Evolutionary conservation across 768 basidiomycete species (phyloP).

Genomic region (Bullera alba): DNA sequence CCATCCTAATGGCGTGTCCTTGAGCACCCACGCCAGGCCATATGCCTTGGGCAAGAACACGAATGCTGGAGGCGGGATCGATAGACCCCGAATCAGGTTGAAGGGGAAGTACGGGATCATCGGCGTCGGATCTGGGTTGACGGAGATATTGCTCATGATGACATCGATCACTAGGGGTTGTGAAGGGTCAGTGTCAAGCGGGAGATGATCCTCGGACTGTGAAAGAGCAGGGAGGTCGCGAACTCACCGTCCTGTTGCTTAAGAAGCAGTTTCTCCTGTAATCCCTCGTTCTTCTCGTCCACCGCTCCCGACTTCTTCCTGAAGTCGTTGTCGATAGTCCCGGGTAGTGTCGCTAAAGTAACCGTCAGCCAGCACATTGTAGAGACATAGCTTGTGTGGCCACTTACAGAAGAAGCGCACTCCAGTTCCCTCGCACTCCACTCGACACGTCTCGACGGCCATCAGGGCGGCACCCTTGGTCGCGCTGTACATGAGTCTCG

Average conservation of each 20-base stretch:
- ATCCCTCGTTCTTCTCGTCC: conserved; percentile 30
- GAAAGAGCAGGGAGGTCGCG: neutral
- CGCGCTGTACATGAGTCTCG: conserved; percentile 72
- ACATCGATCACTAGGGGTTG: conserved; percentile 20
- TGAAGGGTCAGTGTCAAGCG: neutral
- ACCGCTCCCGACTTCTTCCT: conserved; percentile 32
- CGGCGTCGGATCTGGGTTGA: conserved; percentile 24
- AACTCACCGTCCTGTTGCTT: conserved; percentile 22
- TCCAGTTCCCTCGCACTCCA: conserved; percentile 39
- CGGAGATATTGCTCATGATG: conserved; percentile 27
- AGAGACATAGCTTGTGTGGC: neutral
- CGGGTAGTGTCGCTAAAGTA: conserved; percentile 34
- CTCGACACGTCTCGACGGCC: conserved; percentile 35
- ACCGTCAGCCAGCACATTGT: neutral
- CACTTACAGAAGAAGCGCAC: conserved; percentile 43
- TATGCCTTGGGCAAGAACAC: conserved; percentile 29
- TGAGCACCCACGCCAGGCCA: conserved; percentile 13
- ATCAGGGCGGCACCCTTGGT: conserved; percentile 63
- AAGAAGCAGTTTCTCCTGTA: conserved; percentile 23
- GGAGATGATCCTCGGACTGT: neutral
- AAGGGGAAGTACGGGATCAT: conserved; percentile 35
- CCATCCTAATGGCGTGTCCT: conserved; percentile 30
- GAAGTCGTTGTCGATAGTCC: conserved; percentile 45
- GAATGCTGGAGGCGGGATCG: conserved; percentile 20
- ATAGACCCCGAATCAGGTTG: conserved; percentile 15